These are phyloP conservation scores for Rhodotorula graminis DNA, from an alignment of 768 basidiomycete species.

Conservation along the genomic window DNA sequence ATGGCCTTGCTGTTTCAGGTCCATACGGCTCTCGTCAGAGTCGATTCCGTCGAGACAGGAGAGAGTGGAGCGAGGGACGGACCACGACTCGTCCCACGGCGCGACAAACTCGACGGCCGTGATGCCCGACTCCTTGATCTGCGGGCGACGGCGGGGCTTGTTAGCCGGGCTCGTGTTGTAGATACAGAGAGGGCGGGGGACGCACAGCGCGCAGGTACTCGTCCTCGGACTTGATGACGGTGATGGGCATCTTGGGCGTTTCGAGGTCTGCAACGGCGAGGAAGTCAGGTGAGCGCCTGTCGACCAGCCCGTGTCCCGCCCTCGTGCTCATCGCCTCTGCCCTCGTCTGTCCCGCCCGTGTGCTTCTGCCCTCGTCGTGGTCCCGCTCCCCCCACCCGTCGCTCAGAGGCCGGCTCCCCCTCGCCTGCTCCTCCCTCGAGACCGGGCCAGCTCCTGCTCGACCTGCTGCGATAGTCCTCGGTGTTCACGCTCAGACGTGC, in stretches of 20 bases:
- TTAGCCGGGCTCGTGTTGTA: background rate
- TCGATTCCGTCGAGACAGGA: too few relatives aligned
- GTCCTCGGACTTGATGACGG: conserved; percentile 12
- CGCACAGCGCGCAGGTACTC: conserved; percentile 29
- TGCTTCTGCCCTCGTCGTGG: too few relatives aligned
- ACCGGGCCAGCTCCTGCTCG: background rate
- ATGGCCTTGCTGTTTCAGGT: conserved; percentile 33
- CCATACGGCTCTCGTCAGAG: too few relatives aligned
- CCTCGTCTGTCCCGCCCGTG: too few relatives aligned
- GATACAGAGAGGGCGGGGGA: background rate
- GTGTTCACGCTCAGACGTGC: background rate
- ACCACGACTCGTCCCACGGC: conserved; percentile 36
- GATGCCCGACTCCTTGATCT: conserved; percentile 17
- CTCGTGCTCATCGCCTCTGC: background rate
- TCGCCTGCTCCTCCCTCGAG: too few relatives aligned
- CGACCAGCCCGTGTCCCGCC: too few relatives aligned
- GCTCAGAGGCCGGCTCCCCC: too few relatives aligned
- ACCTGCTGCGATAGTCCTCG: background rate
- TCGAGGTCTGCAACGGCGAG: background rate
- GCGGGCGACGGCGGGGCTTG: background rate
- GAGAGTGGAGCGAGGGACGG: background rate
- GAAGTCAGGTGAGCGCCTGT: background rate
- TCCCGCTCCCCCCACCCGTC: too few relatives aligned
- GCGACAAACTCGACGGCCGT: conserved; percentile 28
- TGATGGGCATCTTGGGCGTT: conserved; percentile 27